Evolutionary conservation across 352 stramenopile species (phyloP).

Genomic region (Aphanomyces euteiches): DNA sequence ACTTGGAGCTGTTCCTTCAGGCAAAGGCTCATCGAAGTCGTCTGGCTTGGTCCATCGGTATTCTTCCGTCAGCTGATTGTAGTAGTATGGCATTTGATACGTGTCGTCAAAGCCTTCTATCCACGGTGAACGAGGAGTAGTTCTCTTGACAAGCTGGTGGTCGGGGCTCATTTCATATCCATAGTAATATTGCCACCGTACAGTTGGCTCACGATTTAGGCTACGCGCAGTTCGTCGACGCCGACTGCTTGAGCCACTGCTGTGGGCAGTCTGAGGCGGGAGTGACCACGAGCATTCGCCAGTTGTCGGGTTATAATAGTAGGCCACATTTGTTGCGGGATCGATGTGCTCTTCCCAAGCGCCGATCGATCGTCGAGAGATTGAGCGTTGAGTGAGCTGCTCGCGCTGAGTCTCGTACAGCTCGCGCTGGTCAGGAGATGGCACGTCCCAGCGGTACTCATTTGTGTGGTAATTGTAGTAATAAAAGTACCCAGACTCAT

Average conservation of each 20-base stretch:
- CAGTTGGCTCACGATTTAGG: constrained; percentile 35
- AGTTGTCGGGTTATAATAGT: constrained; percentile 61
- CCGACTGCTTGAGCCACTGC: neutral
- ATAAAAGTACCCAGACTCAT: constrained; percentile 57
- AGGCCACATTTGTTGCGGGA: constrained; percentile 52
- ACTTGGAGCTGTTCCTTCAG: constrained; percentile 42
- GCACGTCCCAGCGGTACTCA: constrained; percentile 73
- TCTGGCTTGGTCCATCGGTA: constrained; percentile 73
- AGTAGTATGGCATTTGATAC: constrained; percentile 56
- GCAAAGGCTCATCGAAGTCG: constrained; percentile 53
- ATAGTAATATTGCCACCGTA: constrained; percentile 75
- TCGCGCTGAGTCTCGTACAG: constrained; percentile 45
- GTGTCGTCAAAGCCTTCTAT: constrained; percentile 52
- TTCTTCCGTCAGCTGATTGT: constrained; percentile 66
- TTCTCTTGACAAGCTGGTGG: constrained; percentile 36
- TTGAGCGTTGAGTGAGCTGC: constrained; percentile 38
- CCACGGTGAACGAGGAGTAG: constrained; percentile 49
- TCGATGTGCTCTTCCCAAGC: constrained; percentile 70
- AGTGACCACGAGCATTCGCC: constrained; percentile 50
- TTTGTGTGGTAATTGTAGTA: constrained; percentile 72
- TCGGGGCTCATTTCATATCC: constrained; percentile 56
- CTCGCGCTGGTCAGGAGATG: constrained; percentile 40
- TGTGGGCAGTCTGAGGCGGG: constrained; percentile 55
- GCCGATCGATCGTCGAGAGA: constrained; percentile 34
- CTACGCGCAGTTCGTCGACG: neutral